phyloP scores from a whole-genome alignment of 2,329 filamentous ascomycete species.

The Coleophoma crateriformis region DNA sequence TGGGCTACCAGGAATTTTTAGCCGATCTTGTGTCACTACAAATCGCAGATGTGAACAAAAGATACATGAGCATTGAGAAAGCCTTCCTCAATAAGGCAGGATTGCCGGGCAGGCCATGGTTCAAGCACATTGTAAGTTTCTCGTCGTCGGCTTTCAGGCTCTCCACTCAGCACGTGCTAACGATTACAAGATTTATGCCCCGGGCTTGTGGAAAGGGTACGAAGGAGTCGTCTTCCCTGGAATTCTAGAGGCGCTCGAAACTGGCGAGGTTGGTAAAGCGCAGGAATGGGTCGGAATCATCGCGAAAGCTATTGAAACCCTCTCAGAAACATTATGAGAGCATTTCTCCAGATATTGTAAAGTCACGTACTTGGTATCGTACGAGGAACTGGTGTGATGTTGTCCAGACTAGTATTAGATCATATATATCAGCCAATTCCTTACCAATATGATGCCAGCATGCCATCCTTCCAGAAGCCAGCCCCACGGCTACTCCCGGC shows the following conservation, averaged over 20 bases:
- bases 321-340: no score
- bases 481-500: no score
- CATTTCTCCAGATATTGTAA: no score
- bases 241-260: background rate
- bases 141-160: background rate
- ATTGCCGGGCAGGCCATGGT: background rate
- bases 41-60: background rate
- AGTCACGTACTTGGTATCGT: no score
- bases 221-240: background rate
- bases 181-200: background rate
- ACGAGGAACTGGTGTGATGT: no score
- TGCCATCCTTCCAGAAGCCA: no score
- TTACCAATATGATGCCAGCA: no score
- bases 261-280: background rate
- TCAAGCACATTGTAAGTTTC: background rate
- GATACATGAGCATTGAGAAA: background rate
- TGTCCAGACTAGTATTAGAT: no score
- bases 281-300: background rate
- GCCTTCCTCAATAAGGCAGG: background rate
- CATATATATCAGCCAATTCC: no score
- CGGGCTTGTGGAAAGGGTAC: background rate
- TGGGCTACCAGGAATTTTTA: background rate
- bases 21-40: background rate
- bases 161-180: background rate
- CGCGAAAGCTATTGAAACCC: background rate